Conservation (phyloP, 2,329 filamentous ascomycete species). For the Erysiphe pulchra region DNA sequence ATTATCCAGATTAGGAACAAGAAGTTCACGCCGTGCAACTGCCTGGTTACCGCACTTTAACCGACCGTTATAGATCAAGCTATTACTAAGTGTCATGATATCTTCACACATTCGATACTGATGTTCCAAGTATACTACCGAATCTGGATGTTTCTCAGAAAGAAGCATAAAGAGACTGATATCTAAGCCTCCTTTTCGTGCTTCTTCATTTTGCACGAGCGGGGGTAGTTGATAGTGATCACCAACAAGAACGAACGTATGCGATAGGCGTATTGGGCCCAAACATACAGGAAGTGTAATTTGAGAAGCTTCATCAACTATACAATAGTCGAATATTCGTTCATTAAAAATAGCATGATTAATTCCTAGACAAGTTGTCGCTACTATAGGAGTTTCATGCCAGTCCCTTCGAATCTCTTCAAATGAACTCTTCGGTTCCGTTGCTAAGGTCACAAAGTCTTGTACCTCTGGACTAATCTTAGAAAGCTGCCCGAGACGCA, state of each 20-base stretch:
- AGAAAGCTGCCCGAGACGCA: conserved; percentile 62
- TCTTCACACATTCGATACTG: conserved; percentile 98
- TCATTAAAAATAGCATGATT: conserved; percentile 73
- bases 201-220: conserved; percentile 76
- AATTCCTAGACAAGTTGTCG: conserved; percentile 82
- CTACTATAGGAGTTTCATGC: conserved; percentile 69
- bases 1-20: conserved; percentile 37
- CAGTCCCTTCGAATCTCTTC: conserved; percentile 67
- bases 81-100: conserved; percentile 83
- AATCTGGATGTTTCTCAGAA: conserved; percentile 64
- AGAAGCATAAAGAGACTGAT: conserved; percentile 83
- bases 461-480: conserved; percentile 79
- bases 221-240: conserved; percentile 93
- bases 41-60: conserved; percentile 68
- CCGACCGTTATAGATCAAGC: conserved; percentile 71
- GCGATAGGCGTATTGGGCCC: conserved; percentile 78
- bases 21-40: conserved; percentile 43
- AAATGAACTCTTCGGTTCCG: conserved; percentile 45
- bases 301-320: conserved; percentile 92
- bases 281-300: conserved; percentile 90
- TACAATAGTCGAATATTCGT: conserved; percentile 88
- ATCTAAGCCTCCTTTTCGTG: conserved; percentile 64
- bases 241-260: conserved; percentile 80
- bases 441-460: conserved; percentile 58
- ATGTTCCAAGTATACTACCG: conserved; percentile 77